Percentiles rank a stretch among this genome's conserved stretches.
Evolutionary conservation across 1,139 yeast genomes (phyloP).

Genomic region (Debaryomyces sp.): DNA sequence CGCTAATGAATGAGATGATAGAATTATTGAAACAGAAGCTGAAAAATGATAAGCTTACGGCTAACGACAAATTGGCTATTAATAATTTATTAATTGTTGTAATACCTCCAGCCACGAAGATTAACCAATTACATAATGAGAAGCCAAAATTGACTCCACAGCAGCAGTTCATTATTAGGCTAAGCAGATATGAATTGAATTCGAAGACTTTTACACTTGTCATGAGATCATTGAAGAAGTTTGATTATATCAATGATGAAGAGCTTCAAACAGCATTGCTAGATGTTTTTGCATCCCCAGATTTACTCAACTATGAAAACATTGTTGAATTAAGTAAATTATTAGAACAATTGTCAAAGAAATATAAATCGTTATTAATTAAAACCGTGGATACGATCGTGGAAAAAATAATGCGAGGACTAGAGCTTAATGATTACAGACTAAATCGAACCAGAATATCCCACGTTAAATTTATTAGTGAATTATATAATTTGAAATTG

Average conservation of each 20-base stretch:
- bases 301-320: slow-evolving; percentile 60
- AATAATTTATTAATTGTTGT: slow-evolving; percentile 61
- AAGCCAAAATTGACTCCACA: slow-evolving; percentile 32
- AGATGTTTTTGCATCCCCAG: slow-evolving; percentile 63
- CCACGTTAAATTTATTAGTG: slow-evolving; percentile 61
- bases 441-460: slow-evolving; percentile 65
- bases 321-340: slow-evolving; percentile 54
- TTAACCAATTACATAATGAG: slow-evolving; percentile 23
- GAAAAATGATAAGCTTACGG: slow-evolving; percentile 51
- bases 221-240: slow-evolving; percentile 41
- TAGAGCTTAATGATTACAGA: slow-evolving; percentile 67
- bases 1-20: slow-evolving; percentile 66
- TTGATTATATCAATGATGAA: slow-evolving; percentile 49
- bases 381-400: slow-evolving; percentile 63
- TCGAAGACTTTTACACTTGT: slow-evolving; percentile 36
- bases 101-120: slow-evolving; percentile 55
- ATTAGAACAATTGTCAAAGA: slow-evolving; percentile 37
- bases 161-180: slow-evolving; percentile 51
- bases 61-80: slow-evolving; percentile 62
- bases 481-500: slow-evolving; percentile 53
- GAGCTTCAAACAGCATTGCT: slow-evolving; percentile 43
- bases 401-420: slow-evolving; percentile 64
- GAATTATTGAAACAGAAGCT: slow-evolving; percentile 55
- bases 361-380: slow-evolving; percentile 41
- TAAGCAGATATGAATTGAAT: slow-evolving; percentile 56